Evolutionary conservation across 257 asterid species (phyloP), one percentile per base, ranked within the genome.

Genomic region (Jacaranda copaia): DNA sequence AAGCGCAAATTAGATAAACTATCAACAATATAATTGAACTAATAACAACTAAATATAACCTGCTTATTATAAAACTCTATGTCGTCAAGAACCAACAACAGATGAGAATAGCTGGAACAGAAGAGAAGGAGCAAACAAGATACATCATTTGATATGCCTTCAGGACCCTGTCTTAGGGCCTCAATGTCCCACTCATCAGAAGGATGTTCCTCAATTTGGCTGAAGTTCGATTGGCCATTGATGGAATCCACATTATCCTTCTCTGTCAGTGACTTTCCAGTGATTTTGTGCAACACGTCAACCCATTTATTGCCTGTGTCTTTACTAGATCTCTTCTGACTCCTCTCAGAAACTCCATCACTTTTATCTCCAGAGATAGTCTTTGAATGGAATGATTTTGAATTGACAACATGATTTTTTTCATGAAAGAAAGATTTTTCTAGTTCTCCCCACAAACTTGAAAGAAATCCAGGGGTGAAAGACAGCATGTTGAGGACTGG

Each of bases 401-500:
- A 78, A 74, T 72, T 65, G 48, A 70, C 58, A 78, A 73, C 25
- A n/a, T 77, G 84, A 79, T 62, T 56, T 56, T 82, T 85, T 66
- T 79, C 83, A 59, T 79, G 88, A 77, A 90, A 89, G 68, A 93
- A 85, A 70, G 74, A 78, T 63, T 84, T 86, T 77, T 95, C 94
- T 52, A 95, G 77, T 79, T 86, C 88, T 76, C 74, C 92, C 98
- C 97, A 95, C 82, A 95, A 82, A 76, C 83, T 86, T 63, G 77
- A 49, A 71, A 95, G 90, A 87, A 95, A 95, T 49, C 99, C 97
- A 66, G 98, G 98, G 78, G 99, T 85, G 88, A 95, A 95, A 4
- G 99, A 87, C 74, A 95, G 80, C 95, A 95, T 87, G 83, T 95
- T 95, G 81, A 95, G 98, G 73, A 95, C 88, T 38, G 99, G 98